Base-by-base conservation (phyloP, 2,329 filamentous ascomycete genomes). In the Colletotrichum liaoningense region DNA sequence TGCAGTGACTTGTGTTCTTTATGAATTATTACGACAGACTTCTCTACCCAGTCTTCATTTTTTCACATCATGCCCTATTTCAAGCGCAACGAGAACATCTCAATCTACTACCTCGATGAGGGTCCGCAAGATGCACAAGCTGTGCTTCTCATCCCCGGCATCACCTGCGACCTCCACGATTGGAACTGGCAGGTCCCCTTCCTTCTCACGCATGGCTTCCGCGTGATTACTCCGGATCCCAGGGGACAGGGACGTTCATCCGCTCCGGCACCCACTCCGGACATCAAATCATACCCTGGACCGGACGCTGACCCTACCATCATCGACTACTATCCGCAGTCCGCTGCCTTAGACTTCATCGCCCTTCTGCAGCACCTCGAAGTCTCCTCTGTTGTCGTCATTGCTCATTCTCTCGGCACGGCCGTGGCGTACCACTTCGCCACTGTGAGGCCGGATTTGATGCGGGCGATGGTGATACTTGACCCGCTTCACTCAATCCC, bases 301-400 rank as follows among this genome's bases (percentile, higher is more conserved):
- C 58, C 42, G 8, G 46, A 57, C 14, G 66, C 60, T 4, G 52
- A 70, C 14, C 46, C 66, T 3, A 28, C 59, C 30, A 38, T 65
- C 42, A 9, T 73, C 26, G 66, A 65, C 52, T 69, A 73, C 30
- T 73, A 73, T n/a, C 70, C 70, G 22, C 66, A 73, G 30, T 63
- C 66, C 19, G 26, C 52, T 9, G 70, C 70, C 2, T n/a, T 64
- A 3, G 70, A 73, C 4, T 58, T 68, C 19, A 38, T 63, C 55
- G 69, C 65, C 9, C 58, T 72, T 3, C 65, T 72, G 5, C 33
- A 28, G 5, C 11, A 72, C 5, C 65, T 69, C 54, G 28, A 52
- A 22, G 19, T 72, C 65, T 28, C 26, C 12, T 67, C 62, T 6
- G 42, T 42, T 24, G n/a, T 73, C 5, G 2, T 69, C 33, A 54